phyloP scores from a whole-genome alignment of 2,329 filamentous ascomycete species.

The Calonectria honghensis region DNA sequence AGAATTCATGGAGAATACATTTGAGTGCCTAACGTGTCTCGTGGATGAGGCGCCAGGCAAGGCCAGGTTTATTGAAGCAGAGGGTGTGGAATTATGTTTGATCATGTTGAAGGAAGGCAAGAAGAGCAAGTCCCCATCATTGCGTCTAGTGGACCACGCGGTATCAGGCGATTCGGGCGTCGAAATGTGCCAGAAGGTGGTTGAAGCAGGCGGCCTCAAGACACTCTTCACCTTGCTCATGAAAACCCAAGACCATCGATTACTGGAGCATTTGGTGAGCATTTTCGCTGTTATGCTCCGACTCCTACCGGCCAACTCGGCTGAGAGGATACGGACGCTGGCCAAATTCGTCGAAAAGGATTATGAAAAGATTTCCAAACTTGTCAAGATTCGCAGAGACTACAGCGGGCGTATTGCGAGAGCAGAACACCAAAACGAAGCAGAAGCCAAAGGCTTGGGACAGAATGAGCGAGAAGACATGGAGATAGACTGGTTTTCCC shows the following conservation, averaged over 20 bases:
- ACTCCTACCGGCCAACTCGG: conserved; percentile 84
- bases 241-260: conserved; percentile 83
- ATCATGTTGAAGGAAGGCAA: conserved; percentile 95
- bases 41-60: conserved; percentile 86
- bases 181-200: conserved; percentile 82
- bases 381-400: conserved; percentile 82
- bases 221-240: conserved; percentile 90
- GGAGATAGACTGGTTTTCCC: conserved; percentile 83
- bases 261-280: conserved; percentile 86
- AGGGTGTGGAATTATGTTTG: conserved; percentile 92
- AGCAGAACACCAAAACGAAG: conserved; percentile 69
- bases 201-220: conserved; percentile 91
- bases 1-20: conserved; percentile 95
- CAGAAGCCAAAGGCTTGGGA: conserved; percentile 37
- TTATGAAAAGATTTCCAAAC: conserved; percentile 86
- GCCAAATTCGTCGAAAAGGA: conserved; percentile 98
- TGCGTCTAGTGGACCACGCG: conserved; percentile 91
- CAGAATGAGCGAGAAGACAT: conserved; percentile 67
- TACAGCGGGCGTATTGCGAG: conserved; percentile 79
- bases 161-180: conserved; percentile 69
- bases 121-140: conserved; percentile 84
- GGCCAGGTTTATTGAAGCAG: conserved; percentile 87
- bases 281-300: conserved; percentile 90
- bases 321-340: conserved; percentile 86
- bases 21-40: conserved; percentile 88